Evolutionary conservation across 176 grass and related monocot genomes (phyloP), one percentile per base, ranked within the genome.

Genomic region (Zea luxurians): DNA sequence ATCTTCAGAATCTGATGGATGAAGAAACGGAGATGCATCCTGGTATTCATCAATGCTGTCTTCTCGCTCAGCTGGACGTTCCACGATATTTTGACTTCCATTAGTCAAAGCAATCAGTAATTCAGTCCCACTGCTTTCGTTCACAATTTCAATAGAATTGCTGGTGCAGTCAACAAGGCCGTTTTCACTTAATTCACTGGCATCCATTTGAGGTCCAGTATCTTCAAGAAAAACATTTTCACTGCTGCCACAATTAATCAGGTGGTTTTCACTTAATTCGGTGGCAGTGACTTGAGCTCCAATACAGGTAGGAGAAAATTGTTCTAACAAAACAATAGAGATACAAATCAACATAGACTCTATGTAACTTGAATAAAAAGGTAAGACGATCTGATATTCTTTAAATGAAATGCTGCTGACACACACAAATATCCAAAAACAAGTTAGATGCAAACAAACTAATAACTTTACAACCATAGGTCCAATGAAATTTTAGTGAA

Each of bases 21-120:
- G 71, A 78, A 77, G 82, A 78, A 77, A 83, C 8, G 74, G 37
- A 83, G 86, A 91, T 76, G 85, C 82, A 50, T 91, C 85, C 54
- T 84, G 81, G 13, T 78, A 83, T 40, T 88, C 89, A 64, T 76
- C 71, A 64, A 77, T 44, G 74, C 82, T 74, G 80, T 74, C 82
- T 81, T 84, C 89, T 76, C 34, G 70, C 70, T 76, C 77, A 47
- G 46, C 54, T 37, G 13, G 57, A 64, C 69, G 58, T 37, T 13
- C 64, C 55, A 76, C 57, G 36, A 71, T 50, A 69, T 53, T 62
- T 48, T 71, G 71, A 70, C 40, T 71, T 59, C 42, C 76, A 48
- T 70, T 48, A 43, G 16, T 43, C 55, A 47, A 64, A 48, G 86
- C 37, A 48, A 12, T 34, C 46, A 20, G 8, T 41, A 34, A 80